phyloP scores from a whole-genome alignment of 805 yeast species.

The Pichia membranifaciens region DNA sequence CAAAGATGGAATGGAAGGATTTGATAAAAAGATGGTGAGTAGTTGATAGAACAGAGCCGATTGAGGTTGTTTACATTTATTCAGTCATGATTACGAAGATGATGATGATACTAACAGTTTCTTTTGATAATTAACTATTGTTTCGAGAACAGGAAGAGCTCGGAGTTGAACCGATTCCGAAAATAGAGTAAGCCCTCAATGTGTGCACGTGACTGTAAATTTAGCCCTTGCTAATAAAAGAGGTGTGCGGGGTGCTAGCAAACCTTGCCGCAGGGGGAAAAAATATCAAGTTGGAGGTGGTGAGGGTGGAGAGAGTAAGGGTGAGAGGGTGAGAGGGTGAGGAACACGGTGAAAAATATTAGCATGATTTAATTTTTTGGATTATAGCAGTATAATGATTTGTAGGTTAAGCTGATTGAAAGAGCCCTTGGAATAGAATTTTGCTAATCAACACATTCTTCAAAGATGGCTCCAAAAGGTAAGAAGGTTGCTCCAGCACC shows the following conservation, averaged over 20 bases:
- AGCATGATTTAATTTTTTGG: background rate
- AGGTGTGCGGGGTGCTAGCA: conserved; percentile 1
- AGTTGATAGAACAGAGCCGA: too few relatives aligned
- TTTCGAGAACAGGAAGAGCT: background rate
- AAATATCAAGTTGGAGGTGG: background rate
- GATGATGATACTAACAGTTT: background rate
- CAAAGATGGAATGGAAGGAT: conserved; percentile 15
- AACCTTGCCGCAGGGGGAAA: background rate
- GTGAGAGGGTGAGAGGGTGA: background rate
- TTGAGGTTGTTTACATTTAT: too few relatives aligned
- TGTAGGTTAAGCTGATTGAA: too few relatives aligned
- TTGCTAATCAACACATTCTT: conserved; percentile 3
- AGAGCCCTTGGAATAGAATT: too few relatives aligned
- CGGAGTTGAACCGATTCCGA: conserved; percentile 11
- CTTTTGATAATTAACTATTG: too few relatives aligned
- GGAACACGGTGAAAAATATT: background rate
- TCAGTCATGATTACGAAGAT: conserved; percentile 4
- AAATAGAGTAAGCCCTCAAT: background rate
- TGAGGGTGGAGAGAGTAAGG: background rate
- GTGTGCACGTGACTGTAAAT: background rate
- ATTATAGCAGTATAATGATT: background rate
- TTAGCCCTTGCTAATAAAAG: background rate
- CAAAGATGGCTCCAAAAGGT: conserved; percentile 32
- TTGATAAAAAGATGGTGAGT: conserved; percentile 10
- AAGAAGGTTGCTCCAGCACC: conserved; percentile 99